Base-by-base conservation (phyloP, 129 eudicot genomes). In the Lactuca sativa region DNA sequence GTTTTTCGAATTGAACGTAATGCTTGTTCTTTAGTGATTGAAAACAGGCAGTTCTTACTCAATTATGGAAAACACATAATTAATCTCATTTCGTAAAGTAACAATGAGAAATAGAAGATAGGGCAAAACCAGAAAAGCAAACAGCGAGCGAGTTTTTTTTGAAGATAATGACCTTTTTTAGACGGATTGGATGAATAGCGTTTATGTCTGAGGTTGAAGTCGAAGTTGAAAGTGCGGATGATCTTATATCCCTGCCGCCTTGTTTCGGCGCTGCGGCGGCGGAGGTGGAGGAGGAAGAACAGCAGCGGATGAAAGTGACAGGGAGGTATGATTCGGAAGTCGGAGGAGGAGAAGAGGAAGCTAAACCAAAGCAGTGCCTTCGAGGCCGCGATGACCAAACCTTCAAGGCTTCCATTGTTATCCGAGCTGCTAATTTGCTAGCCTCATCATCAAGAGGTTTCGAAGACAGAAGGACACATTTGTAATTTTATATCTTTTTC, bases 151-250 rank as follows among this genome's bases (percentile, higher is more conserved):
- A 18, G 21, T 18, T 18, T 18, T 18, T 18, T 18, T 18, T 18
- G 0, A 18, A 18, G 21, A 18, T 18, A 18, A 18, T 18, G 14
- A 92, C 98, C 96, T 92, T 89, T 57, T 85, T 72, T 6, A 92
- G 84, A 60, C 84, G 96, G 34, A 92, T 82, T 6, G 89, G 71
- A n/a, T 89, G 95, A 81, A 92, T 63, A 10, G 96, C 83, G 41
- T 79, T 87, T 52, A 82, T 69, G 33, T 86, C 91, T 10, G 98
- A 88, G 10, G 96, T 82, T 6, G 81, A 75, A 71, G 81, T 37
- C 4, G 87, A 14, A 2, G 96, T 8, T 0, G 84, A 7, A 15
- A 74, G 73, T 12, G 82, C 37, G 64, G 90, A 77, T 10, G 69
- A 56, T 51, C 84, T 71, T 54, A 85, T 78, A 71, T 32, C 70